These are phyloP conservation scores for Beauveria varroae DNA, from an alignment of 2,329 filamentous ascomycete species.

Conservation along the genomic window DNA sequence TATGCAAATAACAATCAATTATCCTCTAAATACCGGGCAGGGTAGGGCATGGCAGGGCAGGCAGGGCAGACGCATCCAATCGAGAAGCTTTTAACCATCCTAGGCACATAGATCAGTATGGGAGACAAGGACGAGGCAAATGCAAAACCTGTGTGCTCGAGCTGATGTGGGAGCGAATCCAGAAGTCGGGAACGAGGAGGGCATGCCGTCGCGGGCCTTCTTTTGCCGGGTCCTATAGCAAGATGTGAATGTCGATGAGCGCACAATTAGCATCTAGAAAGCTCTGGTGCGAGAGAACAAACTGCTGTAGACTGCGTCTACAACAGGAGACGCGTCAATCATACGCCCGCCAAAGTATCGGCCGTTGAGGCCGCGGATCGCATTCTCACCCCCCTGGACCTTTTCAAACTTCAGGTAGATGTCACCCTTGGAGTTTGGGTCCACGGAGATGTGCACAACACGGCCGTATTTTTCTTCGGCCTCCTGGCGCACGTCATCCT, in stretches of 20 bases:
- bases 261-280: slow-evolving; percentile 44
- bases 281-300: slow-evolving; percentile 82
- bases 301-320: slow-evolving; percentile 98
- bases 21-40: neutral
- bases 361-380: slow-evolving; percentile 95
- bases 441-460: slow-evolving; percentile 93
- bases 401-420: slow-evolving; percentile 98
- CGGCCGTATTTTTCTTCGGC: slow-evolving; percentile 94
- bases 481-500: slow-evolving; percentile 87
- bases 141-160: slow-evolving; percentile 12
- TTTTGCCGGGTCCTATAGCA: slow-evolving; percentile 7
- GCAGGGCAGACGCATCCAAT: neutral
- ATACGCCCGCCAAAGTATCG: slow-evolving; percentile 89
- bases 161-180: neutral
- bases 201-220: neutral
- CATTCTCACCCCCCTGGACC: slow-evolving; percentile 90
- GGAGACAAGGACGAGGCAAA: slow-evolving; percentile 10
- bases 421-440: slow-evolving; percentile 89
- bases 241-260: slow-evolving; percentile 6
- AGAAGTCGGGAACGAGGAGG: neutral
- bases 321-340: slow-evolving; percentile 91
- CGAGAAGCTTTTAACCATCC: slow-evolving; percentile 4
- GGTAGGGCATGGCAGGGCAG: neutral
- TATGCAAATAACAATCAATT: neutral
- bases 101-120: slow-evolving; percentile 13